These are phyloP conservation scores for Pleurotus cornucopiae DNA, from an alignment of 768 basidiomycete species.

Conservation along the genomic window DNA sequence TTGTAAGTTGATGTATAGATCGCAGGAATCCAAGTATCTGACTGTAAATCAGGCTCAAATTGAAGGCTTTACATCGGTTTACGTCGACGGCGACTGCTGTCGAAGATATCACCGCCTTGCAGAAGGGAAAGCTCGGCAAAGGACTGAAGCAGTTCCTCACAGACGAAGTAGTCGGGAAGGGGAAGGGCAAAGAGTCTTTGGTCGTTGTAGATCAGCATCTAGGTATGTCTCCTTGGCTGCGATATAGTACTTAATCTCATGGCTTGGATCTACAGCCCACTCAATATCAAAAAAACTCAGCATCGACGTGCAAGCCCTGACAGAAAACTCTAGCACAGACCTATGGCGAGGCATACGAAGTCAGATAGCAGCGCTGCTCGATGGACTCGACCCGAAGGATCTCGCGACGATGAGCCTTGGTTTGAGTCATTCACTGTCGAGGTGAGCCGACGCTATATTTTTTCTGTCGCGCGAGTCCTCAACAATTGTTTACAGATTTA, in stretches of 20 bases:
- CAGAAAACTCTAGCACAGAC: constrained; percentile 53
- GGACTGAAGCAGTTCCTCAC: constrained; percentile 91
- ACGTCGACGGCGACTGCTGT: constrained; percentile 95
- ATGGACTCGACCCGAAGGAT: constrained; percentile 91
- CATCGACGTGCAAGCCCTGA: constrained; percentile 72
- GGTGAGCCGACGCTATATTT: constrained; percentile 40
- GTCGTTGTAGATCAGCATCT: constrained; percentile 89
- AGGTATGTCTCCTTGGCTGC: constrained; percentile 43
- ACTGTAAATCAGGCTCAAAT: constrained; percentile 63
- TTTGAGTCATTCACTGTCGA: constrained; percentile 93
- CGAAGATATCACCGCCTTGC: constrained; percentile 91
- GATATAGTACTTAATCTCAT: not conserved
- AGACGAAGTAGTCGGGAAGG: constrained; percentile 82
- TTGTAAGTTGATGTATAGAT: constrained; percentile 52
- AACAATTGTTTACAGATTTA: constrained; percentile 60
- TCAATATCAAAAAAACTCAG: constrained; percentile 87
- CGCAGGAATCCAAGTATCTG: too few species aligned
- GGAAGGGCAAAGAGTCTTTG: constrained; percentile 81
- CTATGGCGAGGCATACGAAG: constrained; percentile 94
- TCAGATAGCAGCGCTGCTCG: constrained; percentile 82
- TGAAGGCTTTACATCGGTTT: constrained; percentile 95
- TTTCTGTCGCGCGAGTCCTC: not conserved
- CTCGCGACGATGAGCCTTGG: constrained; percentile 97
- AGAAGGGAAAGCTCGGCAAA: constrained; percentile 91
- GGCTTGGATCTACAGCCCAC: constrained; percentile 9